Evolutionary conservation across 2,329 filamentous ascomycete genomes (phyloP), one percentile per base, ranked within the genome.

Genomic region (Pochonia chlamydosporia): DNA sequence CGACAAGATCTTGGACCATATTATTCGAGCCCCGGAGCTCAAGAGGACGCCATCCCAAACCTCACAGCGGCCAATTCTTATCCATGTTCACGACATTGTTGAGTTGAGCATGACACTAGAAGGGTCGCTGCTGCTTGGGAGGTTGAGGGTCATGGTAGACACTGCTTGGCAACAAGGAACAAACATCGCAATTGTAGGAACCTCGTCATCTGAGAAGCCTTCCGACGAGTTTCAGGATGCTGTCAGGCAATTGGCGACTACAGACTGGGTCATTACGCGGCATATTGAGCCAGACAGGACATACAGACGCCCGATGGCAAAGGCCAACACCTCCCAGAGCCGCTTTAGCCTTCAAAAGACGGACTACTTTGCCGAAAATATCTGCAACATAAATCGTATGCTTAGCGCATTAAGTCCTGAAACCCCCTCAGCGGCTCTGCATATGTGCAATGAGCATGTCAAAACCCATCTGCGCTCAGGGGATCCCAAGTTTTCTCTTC

Each of bases 81-180:
- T 95, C 33, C 89, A 89, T 56, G 70, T 96, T 11, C 81, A 87
- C 60, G 89, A 97, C 62, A 87, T 89, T 58, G 82, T 87, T 45
- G 88, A 95, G 53, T 73, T 99, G 8, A 81, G 77, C 56, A 78
- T 79, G 59, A 84, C 86, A 1, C 64, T 77, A 5, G 82, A 89
- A 49, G 89, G 89, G 10, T 74, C 79, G 2, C 75, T 78, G 20
- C 78, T 97, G 26, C 68, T 96, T 7, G 70, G 74, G 35, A 81
- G 84, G 49, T 69, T 99, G 11, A 82, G 87, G 45, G 76, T 79
- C 41, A 73, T 86, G 6, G 80, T 95, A 23, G 84, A 91, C 56
- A 78, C 79, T 49, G 76, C 84, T 49, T 86, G 91, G 73, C 75
- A 77, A 46, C 75, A 80, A 33, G 90, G 90, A 4, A 78, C 83